Evolutionary conservation across 169 alveolate genomes (phyloP).

Genomic region (Pseudocohnilembus persalinus): DNA sequence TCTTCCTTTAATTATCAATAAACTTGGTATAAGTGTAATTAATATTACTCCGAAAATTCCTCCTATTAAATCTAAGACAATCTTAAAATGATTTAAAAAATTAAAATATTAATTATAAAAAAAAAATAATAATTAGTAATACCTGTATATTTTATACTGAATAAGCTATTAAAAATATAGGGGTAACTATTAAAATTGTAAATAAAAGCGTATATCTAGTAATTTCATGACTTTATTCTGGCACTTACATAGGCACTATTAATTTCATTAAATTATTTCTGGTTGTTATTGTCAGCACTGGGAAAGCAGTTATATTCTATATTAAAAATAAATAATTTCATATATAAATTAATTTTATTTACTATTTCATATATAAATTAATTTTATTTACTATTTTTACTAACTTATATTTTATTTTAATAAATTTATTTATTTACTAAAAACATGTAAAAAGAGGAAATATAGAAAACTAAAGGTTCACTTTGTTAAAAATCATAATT

Average conservation of each 20-base stretch:
- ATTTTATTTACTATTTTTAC: background rate
- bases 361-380: background rate
- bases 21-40: background rate
- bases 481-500: background rate
- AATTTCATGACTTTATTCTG: background rate
- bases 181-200: background rate
- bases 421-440: too few species aligned
- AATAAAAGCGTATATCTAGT: background rate
- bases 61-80: background rate
- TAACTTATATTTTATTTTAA: too few species aligned
- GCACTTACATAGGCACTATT: background rate
- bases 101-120: too few species aligned
- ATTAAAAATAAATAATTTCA: too few species aligned
- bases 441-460: background rate
- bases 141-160: background rate
- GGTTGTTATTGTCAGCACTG: background rate
- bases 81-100: background rate
- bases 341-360: too few species aligned
- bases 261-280: background rate
- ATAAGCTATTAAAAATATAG: background rate
- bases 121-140: too few species aligned
- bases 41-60: background rate
- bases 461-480: background rate
- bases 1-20: background rate
- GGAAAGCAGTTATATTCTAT: background rate